A percentile compares a stretch with the other conserved stretches of the same genome.
Conservation (phyloP, 306 rosid genomes). For the Cicer arietinum region DNA sequence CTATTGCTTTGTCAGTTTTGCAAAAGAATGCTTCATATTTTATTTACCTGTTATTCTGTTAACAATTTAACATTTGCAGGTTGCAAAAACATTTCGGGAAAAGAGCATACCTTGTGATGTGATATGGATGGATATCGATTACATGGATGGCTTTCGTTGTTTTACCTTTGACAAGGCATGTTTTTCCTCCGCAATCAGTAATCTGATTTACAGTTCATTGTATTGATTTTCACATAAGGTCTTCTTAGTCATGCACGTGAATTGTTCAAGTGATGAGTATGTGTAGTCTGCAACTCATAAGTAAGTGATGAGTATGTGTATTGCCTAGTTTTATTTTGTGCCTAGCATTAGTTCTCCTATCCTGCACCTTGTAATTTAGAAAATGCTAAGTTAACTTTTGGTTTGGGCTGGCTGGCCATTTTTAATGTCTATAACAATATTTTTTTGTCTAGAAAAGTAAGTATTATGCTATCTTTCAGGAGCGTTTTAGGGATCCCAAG, state of each 20-base stretch:
- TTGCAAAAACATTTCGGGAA: slow-evolving; percentile 72
- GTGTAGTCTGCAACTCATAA: too few relatives aligned
- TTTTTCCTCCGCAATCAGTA: slow-evolving; percentile 9
- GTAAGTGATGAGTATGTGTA: not conserved
- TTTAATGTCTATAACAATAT: slow-evolving; percentile 13
- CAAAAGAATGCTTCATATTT: slow-evolving; percentile 4
- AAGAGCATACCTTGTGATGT: slow-evolving; percentile 88
- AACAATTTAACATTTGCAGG: slow-evolving; percentile 57
- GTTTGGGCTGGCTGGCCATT: slow-evolving; percentile 25
- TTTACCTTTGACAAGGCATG: slow-evolving; percentile 86
- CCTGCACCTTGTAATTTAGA: slow-evolving; percentile 25
- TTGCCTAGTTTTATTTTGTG: slow-evolving; percentile 16
- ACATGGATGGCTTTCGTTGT: slow-evolving; percentile 96
- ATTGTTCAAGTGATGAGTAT: slow-evolving; percentile 3
- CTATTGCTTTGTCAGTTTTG: slow-evolving; percentile 13
- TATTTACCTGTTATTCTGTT: slow-evolving; percentile 35
- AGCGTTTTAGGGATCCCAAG: slow-evolving; percentile 74
- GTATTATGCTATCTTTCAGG: slow-evolving; percentile 58
- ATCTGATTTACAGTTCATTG: slow-evolving; percentile 25
- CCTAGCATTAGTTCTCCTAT: slow-evolving; percentile 26
- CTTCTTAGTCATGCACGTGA: not conserved
- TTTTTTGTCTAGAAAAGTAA: slow-evolving; percentile 33
- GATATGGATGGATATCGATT: slow-evolving; percentile 94
- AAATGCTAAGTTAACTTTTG: slow-evolving; percentile 31
- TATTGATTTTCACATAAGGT: slow-evolving; percentile 23